Evolutionary conservation across 352 stramenopile genomes (phyloP).

Genomic region (Globisporangium acanthophoron): DNA sequence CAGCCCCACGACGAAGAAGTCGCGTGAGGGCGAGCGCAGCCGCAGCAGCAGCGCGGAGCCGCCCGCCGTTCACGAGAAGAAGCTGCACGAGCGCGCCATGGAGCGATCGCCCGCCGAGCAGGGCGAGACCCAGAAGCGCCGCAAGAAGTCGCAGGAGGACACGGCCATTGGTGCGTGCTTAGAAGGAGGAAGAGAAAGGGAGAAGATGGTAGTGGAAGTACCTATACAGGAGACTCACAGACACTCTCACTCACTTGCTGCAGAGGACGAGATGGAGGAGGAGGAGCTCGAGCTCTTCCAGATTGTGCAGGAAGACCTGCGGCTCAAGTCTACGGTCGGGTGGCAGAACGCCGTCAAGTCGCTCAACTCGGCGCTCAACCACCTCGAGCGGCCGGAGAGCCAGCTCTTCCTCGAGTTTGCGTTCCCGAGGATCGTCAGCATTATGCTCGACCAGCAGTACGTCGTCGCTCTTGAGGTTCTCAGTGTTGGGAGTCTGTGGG

Average conservation of each 20-base stretch:
- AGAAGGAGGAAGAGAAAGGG: neutral
- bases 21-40: conserved; percentile 7
- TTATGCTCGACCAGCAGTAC: conserved; percentile 89
- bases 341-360: conserved; percentile 88
- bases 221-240: too few relatives aligned
- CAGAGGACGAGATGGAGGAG: conserved; percentile 65
- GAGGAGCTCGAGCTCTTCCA: conserved; percentile 82
- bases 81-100: conserved; percentile 56
- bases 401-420: conserved; percentile 74
- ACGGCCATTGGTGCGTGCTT: conserved; percentile 13
- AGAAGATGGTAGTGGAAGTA: too few relatives aligned
- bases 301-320: conserved; percentile 79
- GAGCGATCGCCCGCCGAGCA: conserved; percentile 37
- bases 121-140: conserved; percentile 55
- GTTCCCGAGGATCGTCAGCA: conserved; percentile 80
- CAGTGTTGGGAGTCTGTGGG: neutral
- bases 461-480: conserved; percentile 17
- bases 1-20: conserved; percentile 18
- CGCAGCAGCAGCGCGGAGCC: neutral
- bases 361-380: conserved; percentile 62
- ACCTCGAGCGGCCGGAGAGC: conserved; percentile 67
- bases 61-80: conserved; percentile 27
- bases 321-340: conserved; percentile 84
- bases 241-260: conserved; percentile 1
- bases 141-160: conserved; percentile 63